A percentile compares a stretch with the other conserved stretches of the same genome.
These are phyloP conservation scores for Ophiostoma novo-ulmi DNA, from an alignment of 2,329 filamentous ascomycete species.

Conservation along the genomic window DNA sequence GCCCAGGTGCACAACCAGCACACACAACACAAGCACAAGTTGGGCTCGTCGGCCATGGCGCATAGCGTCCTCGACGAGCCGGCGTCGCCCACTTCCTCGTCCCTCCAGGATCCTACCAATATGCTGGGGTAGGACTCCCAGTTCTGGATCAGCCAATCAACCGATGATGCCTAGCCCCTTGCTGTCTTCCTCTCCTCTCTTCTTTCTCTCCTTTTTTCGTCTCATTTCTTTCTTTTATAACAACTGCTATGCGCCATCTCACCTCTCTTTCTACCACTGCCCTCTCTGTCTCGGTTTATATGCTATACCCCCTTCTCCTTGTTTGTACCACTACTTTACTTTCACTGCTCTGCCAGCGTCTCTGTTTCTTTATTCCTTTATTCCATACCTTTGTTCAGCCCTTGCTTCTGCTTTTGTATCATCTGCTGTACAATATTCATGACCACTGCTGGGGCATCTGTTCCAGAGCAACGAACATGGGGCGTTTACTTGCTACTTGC, in stretches of 20 bases:
- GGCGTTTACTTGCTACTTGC: neutral
- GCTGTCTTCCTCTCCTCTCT: neutral
- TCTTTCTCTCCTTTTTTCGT: neutral
- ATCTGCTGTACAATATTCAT: neutral
- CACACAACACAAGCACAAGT: neutral
- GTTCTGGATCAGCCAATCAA: neutral
- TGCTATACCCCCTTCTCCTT: neutral
- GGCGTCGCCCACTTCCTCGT: slow-evolving; percentile 1
- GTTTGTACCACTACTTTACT: neutral
- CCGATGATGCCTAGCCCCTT: neutral
- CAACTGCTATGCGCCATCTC: neutral
- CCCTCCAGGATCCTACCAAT: neutral
- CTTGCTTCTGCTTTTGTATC: neutral
- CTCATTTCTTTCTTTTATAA: neutral
- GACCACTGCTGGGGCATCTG: neutral
- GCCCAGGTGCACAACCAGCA: neutral
- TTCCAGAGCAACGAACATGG: neutral
- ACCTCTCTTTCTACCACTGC: too few relatives aligned
- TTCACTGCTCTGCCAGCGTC: neutral
- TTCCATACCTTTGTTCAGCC: neutral
- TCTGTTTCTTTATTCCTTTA: neutral
- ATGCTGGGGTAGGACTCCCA: neutral
- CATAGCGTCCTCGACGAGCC: neutral
- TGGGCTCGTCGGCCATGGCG: neutral
- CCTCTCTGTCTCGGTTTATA: neutral